Evolutionary conservation across 2,329 filamentous ascomycete species (phyloP).

Genomic region (Fusarium sulawesiense): DNA sequence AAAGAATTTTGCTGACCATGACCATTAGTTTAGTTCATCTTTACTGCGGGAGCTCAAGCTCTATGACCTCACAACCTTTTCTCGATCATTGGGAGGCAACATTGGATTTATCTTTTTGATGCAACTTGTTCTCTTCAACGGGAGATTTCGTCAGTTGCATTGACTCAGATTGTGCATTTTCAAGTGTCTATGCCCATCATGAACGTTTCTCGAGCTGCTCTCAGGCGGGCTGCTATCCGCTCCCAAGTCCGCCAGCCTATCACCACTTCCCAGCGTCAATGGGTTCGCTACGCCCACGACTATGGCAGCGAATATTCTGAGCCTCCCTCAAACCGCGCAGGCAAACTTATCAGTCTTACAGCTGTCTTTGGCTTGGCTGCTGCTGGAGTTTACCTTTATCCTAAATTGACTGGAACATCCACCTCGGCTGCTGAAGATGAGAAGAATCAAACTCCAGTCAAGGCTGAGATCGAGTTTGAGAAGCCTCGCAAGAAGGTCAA

Average conservation of each 20-base stretch:
- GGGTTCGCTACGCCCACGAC: constrained; percentile 47
- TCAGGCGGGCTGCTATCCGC: constrained; percentile 46
- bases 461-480: constrained; percentile 75
- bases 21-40: background rate
- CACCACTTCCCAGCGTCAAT: constrained; percentile 45
- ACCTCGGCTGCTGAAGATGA: constrained; percentile 32
- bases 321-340: constrained; percentile 40
- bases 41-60: constrained; percentile 31
- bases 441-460: constrained; percentile 32
- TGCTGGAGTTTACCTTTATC: constrained; percentile 55
- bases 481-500: constrained; percentile 66
- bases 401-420: constrained; percentile 48
- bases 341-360: constrained; percentile 48
- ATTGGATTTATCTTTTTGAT: constrained; percentile 7
- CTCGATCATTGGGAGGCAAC: constrained; percentile 23
- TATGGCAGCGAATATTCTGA: constrained; percentile 43
- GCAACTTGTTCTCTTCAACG: constrained; percentile 7
- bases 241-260: constrained; percentile 40
- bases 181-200: constrained; percentile 37
- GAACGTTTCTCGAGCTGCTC: constrained; percentile 48
- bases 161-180: constrained; percentile 1
- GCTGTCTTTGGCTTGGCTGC: constrained; percentile 55
- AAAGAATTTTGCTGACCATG: constrained; percentile 47
- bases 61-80: constrained; percentile 46
- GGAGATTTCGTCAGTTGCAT: constrained; percentile 6